phyloP scores from a whole-genome alignment of 805 yeast genomes.

The Wickerhamomyces bovis region DNA sequence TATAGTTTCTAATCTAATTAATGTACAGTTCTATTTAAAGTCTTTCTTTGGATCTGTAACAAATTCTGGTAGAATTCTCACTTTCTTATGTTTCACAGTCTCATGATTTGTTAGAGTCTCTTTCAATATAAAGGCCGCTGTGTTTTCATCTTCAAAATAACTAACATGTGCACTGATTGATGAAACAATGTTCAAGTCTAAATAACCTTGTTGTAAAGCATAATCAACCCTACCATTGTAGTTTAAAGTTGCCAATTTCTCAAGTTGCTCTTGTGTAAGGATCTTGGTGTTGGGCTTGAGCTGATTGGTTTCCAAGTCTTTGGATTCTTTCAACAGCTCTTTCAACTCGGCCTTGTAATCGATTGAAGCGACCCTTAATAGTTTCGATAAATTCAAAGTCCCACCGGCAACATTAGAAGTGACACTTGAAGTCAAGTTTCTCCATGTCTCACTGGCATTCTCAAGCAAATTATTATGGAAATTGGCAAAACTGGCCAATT shows the following conservation, averaged over 20 bases:
- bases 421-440: not conserved
- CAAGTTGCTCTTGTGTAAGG: slow-evolving; percentile 24
- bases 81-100: slow-evolving; percentile 25
- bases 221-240: slow-evolving; percentile 78
- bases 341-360: slow-evolving; percentile 7
- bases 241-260: slow-evolving; percentile 46
- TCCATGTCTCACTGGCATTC: slow-evolving; percentile 12
- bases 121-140: slow-evolving; percentile 69
- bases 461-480: slow-evolving; percentile 2
- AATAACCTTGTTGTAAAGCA: slow-evolving; percentile 65
- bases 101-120: slow-evolving; percentile 38
- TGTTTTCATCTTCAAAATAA: slow-evolving; percentile 81
- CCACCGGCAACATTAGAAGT: slow-evolving; percentile 2
- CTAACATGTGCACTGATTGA: slow-evolving; percentile 86
- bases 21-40: not conserved
- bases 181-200: slow-evolving; percentile 73
- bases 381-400: not conserved
- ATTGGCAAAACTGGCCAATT: slow-evolving; percentile 31
- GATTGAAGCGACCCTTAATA: not conserved
- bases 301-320: slow-evolving; percentile 4
- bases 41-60: not conserved
- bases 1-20: slow-evolving; percentile 5
- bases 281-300: not conserved
- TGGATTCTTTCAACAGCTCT: slow-evolving; percentile 11
- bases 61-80: slow-evolving; percentile 4